Evolutionary conservation across 257 asterid species (phyloP).

Genomic region (Primulina huaijiensis): DNA sequence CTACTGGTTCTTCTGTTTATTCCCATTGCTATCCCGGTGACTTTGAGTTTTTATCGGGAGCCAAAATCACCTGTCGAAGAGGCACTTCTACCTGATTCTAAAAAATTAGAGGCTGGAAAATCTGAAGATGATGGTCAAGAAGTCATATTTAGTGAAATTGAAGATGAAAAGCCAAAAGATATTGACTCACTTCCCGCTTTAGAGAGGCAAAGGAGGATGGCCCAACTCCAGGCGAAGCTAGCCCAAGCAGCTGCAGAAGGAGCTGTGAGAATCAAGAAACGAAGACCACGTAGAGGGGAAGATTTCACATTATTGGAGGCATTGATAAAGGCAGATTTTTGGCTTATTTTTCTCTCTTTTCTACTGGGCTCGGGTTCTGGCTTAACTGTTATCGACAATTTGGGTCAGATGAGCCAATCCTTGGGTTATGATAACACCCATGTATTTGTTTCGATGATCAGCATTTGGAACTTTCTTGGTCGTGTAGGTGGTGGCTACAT

Average conservation of each 20-base stretch:
- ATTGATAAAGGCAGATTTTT: slow-evolving; percentile 49
- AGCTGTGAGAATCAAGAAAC: slow-evolving; percentile 51
- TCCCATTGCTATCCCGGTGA: slow-evolving; percentile 47
- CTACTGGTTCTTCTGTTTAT: slow-evolving; percentile 39
- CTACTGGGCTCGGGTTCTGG: slow-evolving; percentile 57
- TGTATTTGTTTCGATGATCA: slow-evolving; percentile 54
- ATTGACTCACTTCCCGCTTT: slow-evolving; percentile 48
- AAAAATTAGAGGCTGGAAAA: slow-evolving; percentile 29
- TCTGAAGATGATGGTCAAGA: slow-evolving; percentile 37
- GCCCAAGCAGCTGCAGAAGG: slow-evolving; percentile 56
- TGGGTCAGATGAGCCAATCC: slow-evolving; percentile 60
- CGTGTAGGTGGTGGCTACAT: slow-evolving; percentile 57
- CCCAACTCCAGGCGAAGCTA: slow-evolving; percentile 39
- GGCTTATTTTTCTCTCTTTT: slow-evolving; percentile 52
- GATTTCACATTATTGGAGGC: slow-evolving; percentile 51
- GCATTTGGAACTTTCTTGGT: slow-evolving; percentile 62
- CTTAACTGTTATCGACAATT: slow-evolving; percentile 49
- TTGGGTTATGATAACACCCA: slow-evolving; percentile 48
- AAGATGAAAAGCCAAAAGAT: slow-evolving; percentile 51
- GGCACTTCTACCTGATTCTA: slow-evolving; percentile 38
- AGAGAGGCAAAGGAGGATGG: slow-evolving; percentile 42
- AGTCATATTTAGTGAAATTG: slow-evolving; percentile 56
- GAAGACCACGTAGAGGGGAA: slow-evolving; percentile 55
- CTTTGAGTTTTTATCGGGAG: slow-evolving; percentile 30
- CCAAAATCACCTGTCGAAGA: slow-evolving; percentile 35